These are phyloP conservation scores for Kondoa malvinella DNA, from an alignment of 768 basidiomycete species.

Conservation along the genomic window DNA sequence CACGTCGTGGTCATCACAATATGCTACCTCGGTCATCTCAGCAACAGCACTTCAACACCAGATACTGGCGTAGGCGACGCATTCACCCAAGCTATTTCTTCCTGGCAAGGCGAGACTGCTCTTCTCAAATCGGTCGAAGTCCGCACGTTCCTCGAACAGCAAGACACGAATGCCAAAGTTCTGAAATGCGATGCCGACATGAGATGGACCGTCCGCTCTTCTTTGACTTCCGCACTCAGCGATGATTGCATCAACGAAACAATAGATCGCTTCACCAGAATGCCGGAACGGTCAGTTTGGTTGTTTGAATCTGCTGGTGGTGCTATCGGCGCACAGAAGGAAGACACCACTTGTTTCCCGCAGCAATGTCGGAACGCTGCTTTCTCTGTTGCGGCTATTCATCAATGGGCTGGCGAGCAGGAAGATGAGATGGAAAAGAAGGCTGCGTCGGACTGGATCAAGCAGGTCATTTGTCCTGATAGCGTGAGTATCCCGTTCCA, in stretches of 20 bases:
- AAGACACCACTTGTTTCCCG: neutral
- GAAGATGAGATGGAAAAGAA: neutral
- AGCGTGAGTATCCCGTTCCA: no score
- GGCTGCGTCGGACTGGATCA: neutral
- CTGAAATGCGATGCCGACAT: slow-evolving; percentile 29
- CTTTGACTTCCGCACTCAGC: neutral
- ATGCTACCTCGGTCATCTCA: slow-evolving; percentile 55
- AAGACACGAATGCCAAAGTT: slow-evolving; percentile 79
- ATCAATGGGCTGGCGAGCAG: neutral
- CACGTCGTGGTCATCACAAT: slow-evolving; percentile 60
- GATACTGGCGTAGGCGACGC: slow-evolving; percentile 52
- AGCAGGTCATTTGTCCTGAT: no score
- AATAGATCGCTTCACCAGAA: neutral
- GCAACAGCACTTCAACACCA: neutral
- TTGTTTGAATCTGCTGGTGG: neutral
- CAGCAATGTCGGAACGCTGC: neutral
- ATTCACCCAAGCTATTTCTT: slow-evolving; percentile 62
- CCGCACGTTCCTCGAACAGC: slow-evolving; percentile 73
- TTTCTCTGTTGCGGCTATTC: neutral
- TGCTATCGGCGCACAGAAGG: neutral
- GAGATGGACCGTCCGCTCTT: neutral
- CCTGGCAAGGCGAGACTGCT: slow-evolving; percentile 74
- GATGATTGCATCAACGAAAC: neutral
- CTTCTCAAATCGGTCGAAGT: slow-evolving; percentile 77
- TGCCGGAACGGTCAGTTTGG: neutral